phyloP scores from a whole-genome alignment of 2,329 filamentous ascomycete genomes.

The Rhinocladiella mackenziei region DNA sequence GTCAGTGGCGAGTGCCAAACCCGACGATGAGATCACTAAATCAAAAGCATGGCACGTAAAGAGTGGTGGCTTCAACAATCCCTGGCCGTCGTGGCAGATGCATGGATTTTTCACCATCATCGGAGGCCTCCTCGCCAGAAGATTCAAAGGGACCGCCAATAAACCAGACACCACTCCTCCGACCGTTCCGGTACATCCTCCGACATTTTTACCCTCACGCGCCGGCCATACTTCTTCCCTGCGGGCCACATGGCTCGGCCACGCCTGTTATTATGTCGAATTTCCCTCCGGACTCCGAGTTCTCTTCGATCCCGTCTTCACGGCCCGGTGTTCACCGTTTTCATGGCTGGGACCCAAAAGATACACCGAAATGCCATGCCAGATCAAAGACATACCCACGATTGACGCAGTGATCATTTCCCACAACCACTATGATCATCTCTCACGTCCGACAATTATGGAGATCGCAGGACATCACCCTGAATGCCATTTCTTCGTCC shows the following conservation, averaged over 20 bases:
- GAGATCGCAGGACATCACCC: slow-evolving; percentile 69
- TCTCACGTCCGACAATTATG: slow-evolving; percentile 70
- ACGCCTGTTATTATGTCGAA: slow-evolving; percentile 90
- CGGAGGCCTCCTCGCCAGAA: slow-evolving; percentile 33
- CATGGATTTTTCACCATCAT: slow-evolving; percentile 18
- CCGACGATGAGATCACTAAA: slow-evolving; percentile 38
- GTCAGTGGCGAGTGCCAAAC: slow-evolving; percentile 32
- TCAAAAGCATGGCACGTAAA: slow-evolving; percentile 40
- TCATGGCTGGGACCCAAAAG: slow-evolving; percentile 66
- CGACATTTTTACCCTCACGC: slow-evolving; percentile 62
- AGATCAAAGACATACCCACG: slow-evolving; percentile 69
- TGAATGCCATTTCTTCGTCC: slow-evolving; percentile 81
- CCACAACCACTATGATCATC: slow-evolving; percentile 90
- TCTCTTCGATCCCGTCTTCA: slow-evolving; percentile 90
- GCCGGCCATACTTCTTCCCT: slow-evolving; percentile 53
- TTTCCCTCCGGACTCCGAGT: slow-evolving; percentile 82
- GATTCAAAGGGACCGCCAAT: slow-evolving; percentile 49
- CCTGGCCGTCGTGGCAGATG: slow-evolving; percentile 40
- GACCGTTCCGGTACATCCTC: slow-evolving; percentile 63
- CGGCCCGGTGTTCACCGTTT: slow-evolving; percentile 77
- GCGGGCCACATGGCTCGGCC: slow-evolving; percentile 89
- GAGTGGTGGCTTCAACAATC: slow-evolving; percentile 40
- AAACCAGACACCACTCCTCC: slow-evolving; percentile 61
- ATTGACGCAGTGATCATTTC: slow-evolving; percentile 64
- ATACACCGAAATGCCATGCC: slow-evolving; percentile 72